phyloP scores from a whole-genome alignment of 257 asterid genomes.

The Knoxia roxburghii region DNA sequence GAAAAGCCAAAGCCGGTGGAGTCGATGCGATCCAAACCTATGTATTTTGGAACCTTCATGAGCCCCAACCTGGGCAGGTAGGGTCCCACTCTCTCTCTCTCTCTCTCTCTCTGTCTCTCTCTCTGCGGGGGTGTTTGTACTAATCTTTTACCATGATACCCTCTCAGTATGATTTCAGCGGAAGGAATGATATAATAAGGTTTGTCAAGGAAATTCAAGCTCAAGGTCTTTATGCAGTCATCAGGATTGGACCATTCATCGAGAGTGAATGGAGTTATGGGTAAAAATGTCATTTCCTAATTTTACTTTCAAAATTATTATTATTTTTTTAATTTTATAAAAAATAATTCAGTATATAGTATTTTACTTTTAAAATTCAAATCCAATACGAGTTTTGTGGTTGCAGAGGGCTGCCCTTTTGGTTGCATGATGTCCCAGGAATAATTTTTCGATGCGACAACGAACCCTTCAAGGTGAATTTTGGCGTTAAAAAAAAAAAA shows the following conservation, averaged over 20 bases:
- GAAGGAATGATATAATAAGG: conserved; percentile 51
- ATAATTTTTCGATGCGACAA: conserved; percentile 67
- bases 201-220: conserved; percentile 64
- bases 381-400: not conserved
- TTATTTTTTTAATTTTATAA: too few relatives aligned
- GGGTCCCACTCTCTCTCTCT: too few relatives aligned
- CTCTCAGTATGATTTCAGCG: conserved; percentile 73
- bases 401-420: conserved; percentile 76
- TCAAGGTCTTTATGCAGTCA: conserved; percentile 72
- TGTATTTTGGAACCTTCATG: conserved; percentile 86
- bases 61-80: conserved; percentile 66
- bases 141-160: too few relatives aligned
- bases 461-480: conserved; percentile 65
- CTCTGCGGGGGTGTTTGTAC: too few relatives aligned
- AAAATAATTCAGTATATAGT: too few relatives aligned
- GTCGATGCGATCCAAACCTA: conserved; percentile 69
- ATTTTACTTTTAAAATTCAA: too few relatives aligned
- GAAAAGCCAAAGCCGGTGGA: conserved; percentile 75
- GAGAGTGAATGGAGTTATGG: conserved; percentile 93
- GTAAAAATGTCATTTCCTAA: conserved; percentile 26
- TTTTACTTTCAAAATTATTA: too few relatives aligned
- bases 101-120: too few relatives aligned
- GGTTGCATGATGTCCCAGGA: conserved; percentile 77
- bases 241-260: conserved; percentile 81
- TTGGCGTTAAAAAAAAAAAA: too few relatives aligned